Percentiles rank a stretch among this genome's conserved stretches.
Evolutionary conservation across 169 alveolate genomes (phyloP).

Genomic region (Plasmodium berghei): DNA sequence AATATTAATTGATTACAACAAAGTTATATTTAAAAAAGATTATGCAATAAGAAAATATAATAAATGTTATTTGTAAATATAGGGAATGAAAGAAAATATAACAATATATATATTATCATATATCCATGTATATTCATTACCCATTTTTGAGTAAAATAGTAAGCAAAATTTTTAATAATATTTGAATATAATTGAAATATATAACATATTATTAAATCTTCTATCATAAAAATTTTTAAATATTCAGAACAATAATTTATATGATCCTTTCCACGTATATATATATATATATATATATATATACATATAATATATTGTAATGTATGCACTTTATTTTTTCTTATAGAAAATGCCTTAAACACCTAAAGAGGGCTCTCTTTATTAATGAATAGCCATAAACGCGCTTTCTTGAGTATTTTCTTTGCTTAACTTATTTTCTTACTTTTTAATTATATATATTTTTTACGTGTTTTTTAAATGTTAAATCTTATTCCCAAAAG

Average conservation of each 20-base stretch:
- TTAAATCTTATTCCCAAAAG: constrained; percentile 80
- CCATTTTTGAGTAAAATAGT: too few relatives aligned
- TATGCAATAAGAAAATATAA: too few relatives aligned
- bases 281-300: constrained; percentile 10
- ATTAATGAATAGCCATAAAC: neutral
- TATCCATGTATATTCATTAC: too few relatives aligned
- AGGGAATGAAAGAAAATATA: too few relatives aligned
- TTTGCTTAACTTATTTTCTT: neutral
- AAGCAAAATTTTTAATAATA: neutral
- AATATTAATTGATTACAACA: too few relatives aligned
- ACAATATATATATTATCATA: too few relatives aligned
- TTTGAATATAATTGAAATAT: neutral
- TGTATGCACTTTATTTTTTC: neutral
- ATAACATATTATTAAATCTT: neutral
- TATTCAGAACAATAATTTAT: neutral
- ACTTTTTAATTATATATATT: too few relatives aligned
- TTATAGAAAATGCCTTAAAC: constrained; percentile 5
- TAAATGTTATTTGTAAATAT: too few relatives aligned
- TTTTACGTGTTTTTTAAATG: constrained; percentile 47
- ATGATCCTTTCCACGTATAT: neutral
- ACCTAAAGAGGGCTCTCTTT: neutral
- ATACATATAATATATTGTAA: neutral
- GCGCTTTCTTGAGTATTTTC: neutral
- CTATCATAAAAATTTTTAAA: neutral
- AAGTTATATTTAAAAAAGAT: too few relatives aligned